Evolutionary conservation across 257 asterid genomes (phyloP), one percentile per base, ranked within the genome.

Genomic region (Nicotiana knightiana): DNA sequence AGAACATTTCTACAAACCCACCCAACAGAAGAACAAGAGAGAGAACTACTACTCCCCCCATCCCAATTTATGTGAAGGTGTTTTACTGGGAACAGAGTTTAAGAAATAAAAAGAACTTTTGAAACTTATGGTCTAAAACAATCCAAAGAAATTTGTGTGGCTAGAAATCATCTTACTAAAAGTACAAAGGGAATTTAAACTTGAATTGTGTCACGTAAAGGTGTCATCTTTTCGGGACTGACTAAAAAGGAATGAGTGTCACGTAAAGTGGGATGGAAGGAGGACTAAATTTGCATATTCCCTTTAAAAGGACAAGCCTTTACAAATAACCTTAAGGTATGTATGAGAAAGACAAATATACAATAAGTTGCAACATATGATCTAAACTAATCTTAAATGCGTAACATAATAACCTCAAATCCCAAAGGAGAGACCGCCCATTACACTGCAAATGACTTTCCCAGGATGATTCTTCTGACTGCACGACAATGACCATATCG

Each of bases 381-480:
- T 61, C 82, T 28, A 79, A 55, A 61, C n/a, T 64, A 21, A 61
- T 79, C 46, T 58, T 24, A 79, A 79, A 24, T 13, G 57, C 46
- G 39, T 3, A 43, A 79, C 35, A 39, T 26, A 61, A 79, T 80
- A 82, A 96, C 99, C 99, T 96, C 89, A 96, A 89, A 87, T 96
- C 97, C 95, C 94, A 90, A 73, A 94, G 76, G 86, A 96, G 93
- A 16, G 98, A 87, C 81, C 55, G 88, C 46, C 99, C 98, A 57
- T 96, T 94, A 90, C 99, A 96, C 86, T 96, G 99, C 79, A 96
- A 90, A 90, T 96, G 97, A 90, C 98, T 96, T 89, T 94, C 98
- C 97, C 94, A 93, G 62, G 99, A 93, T 82, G 98, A 83, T 81
- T 96, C 87, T 87, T 96, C 99, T 9, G 99, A 96, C 89, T 96